phyloP scores from a whole-genome alignment of 1,284 basidiomycete genomes.

The Apiotrichum mycotoxinovorans region DNA sequence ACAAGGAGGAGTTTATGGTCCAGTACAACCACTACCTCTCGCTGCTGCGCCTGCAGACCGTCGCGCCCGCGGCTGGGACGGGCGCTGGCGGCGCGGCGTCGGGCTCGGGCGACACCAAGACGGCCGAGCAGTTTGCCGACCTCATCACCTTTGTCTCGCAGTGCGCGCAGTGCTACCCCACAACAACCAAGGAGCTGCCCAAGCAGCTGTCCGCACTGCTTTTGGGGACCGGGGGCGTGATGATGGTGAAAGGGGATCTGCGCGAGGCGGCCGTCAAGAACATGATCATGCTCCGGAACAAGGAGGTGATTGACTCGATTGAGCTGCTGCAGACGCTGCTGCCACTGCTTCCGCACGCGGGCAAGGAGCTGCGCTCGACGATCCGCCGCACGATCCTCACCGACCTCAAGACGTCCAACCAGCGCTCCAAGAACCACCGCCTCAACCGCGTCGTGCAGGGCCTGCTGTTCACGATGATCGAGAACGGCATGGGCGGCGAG shows the following conservation, averaged over 20 bases:
- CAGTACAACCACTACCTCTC: constrained; percentile 97
- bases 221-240: constrained; percentile 50
- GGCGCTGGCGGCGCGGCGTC: constrained; percentile 4
- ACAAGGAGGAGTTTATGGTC: constrained; percentile 95
- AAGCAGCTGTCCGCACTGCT: constrained; percentile 70
- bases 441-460: constrained; percentile 95
- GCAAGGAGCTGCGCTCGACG: constrained; percentile 77
- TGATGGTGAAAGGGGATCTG: constrained; percentile 53
- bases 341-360: constrained; percentile 85
- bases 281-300: constrained; percentile 87
- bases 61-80: constrained; percentile 28
- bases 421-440: constrained; percentile 86
- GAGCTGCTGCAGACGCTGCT: constrained; percentile 90
- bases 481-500: constrained; percentile 77
- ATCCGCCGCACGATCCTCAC: constrained; percentile 95
- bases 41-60: constrained; percentile 65
- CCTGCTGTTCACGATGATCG: constrained; percentile 93
- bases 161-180: constrained; percentile 85
- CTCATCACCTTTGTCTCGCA: constrained; percentile 69
- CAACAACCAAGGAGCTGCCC: constrained; percentile 77
- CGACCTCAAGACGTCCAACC: constrained; percentile 89
- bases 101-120: constrained; percentile 54
- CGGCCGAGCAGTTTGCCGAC: constrained; percentile 75
- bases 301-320: constrained; percentile 85
- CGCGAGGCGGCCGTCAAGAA: constrained; percentile 81